Evolutionary conservation across 2,329 filamentous ascomycete species (phyloP).

Genomic region (Penicillium sp.): DNA sequence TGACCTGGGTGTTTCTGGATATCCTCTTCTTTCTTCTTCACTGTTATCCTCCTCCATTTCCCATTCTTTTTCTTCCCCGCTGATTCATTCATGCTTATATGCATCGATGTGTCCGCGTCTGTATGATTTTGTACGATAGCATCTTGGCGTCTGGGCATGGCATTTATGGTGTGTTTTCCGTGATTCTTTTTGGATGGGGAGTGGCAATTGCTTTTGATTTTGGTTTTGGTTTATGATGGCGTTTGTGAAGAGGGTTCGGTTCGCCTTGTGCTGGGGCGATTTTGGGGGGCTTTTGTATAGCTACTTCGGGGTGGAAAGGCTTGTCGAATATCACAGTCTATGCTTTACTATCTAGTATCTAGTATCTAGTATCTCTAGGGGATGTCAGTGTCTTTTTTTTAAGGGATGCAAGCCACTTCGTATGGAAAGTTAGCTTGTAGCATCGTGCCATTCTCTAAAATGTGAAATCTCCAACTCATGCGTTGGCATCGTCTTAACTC

Average conservation of each 20-base stretch:
- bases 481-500: not conserved
- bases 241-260: not conserved
- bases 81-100: not conserved
- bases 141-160: conserved; percentile 14
- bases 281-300: not conserved
- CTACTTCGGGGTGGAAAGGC: not conserved
- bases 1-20: not conserved
- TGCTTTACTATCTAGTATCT: not conserved
- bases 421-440: not conserved
- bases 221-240: not conserved
- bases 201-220: not conserved
- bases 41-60: not conserved
- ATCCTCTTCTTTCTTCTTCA: not conserved
- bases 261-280: not conserved
- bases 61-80: not conserved
- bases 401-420: not conserved
- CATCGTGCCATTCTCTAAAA: too few species aligned
- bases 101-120: not conserved
- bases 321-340: not conserved
- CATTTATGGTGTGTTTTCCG: conserved; percentile 2
- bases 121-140: conserved; percentile 11
- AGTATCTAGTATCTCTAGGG: not conserved
- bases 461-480: not conserved
- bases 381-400: not conserved
- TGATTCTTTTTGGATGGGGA: not conserved